Conservation (phyloP, 2,329 filamentous ascomycete genomes). For the Calonectria hongkongensis region DNA sequence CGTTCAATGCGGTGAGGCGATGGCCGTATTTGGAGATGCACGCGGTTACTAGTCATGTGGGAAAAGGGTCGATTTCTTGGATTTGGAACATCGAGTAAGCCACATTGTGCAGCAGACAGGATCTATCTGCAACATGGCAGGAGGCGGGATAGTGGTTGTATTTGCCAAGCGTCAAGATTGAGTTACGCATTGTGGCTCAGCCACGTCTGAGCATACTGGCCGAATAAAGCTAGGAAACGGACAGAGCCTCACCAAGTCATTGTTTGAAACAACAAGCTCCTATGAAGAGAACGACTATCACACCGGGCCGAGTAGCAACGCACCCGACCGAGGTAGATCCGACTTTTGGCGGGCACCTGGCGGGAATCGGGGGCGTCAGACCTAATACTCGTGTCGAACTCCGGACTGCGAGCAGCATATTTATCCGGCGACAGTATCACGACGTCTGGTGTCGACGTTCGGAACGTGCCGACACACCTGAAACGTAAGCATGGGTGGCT, state of each 20-base stretch:
- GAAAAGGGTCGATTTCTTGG: not conserved
- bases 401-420: constrained; percentile 3
- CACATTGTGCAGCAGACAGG: not conserved
- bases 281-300: not conserved
- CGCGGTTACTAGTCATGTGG: not conserved
- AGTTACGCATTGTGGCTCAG: constrained; percentile 12
- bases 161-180: not conserved
- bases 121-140: not conserved
- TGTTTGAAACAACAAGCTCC: constrained; percentile 3
- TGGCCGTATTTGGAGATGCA: not conserved
- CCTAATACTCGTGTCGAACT: constrained; percentile 15
- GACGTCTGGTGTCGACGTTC: constrained; percentile 34
- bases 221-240: not conserved
- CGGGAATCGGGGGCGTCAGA: not conserved
- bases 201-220: not conserved
- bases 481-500: constrained; percentile 46
- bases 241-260: constrained; percentile 5
- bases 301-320: constrained; percentile 22
- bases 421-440: constrained; percentile 22
- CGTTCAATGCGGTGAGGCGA: not conserved
- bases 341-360: not conserved
- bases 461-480: constrained; percentile 50
- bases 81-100: not conserved
- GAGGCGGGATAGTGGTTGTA: not conserved
- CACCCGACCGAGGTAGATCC: constrained; percentile 8